phyloP scores from a whole-genome alignment of 169 alveolate species.

The Plasmodium gonderi region DNA sequence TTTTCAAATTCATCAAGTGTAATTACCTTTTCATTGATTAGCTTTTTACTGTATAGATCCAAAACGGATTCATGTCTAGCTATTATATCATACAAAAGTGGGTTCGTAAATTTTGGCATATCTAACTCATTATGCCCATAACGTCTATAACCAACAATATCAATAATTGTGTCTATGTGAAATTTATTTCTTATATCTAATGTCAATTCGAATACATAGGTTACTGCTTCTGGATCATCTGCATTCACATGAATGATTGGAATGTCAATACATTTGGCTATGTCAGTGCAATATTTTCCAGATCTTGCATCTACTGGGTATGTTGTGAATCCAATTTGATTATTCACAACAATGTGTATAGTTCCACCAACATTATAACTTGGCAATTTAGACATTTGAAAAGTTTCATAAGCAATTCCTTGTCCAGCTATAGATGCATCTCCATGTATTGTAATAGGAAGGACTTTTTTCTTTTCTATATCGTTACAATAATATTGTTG shows the following conservation, averaged over 20 bases:
- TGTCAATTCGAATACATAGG: slow-evolving; percentile 91
- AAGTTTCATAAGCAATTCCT: slow-evolving; percentile 95
- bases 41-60: slow-evolving; percentile 84
- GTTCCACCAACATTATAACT: slow-evolving; percentile 93
- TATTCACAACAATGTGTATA: slow-evolving; percentile 93
- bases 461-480: slow-evolving; percentile 78
- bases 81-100: slow-evolving; percentile 91
- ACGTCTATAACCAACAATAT: slow-evolving; percentile 94
- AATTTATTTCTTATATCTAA: slow-evolving; percentile 91
- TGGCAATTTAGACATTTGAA: slow-evolving; percentile 92
- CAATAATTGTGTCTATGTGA: slow-evolving; percentile 92
- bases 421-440: slow-evolving; percentile 97
- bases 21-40: slow-evolving; percentile 85
- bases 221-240: slow-evolving; percentile 94
- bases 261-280: slow-evolving; percentile 92
- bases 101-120: slow-evolving; percentile 96
- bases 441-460: slow-evolving; percentile 94
- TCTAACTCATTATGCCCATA: slow-evolving; percentile 96
- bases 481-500: slow-evolving; percentile 88
- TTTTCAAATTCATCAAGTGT: slow-evolving; percentile 83
- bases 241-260: slow-evolving; percentile 96
- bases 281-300: slow-evolving; percentile 91
- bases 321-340: slow-evolving; percentile 96
- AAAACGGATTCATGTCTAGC: slow-evolving; percentile 88
- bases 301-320: slow-evolving; percentile 92